phyloP scores from a whole-genome alignment of 2,329 filamentous ascomycete genomes.

The Ophiocordyceps camponoti-leonardi region DNA sequence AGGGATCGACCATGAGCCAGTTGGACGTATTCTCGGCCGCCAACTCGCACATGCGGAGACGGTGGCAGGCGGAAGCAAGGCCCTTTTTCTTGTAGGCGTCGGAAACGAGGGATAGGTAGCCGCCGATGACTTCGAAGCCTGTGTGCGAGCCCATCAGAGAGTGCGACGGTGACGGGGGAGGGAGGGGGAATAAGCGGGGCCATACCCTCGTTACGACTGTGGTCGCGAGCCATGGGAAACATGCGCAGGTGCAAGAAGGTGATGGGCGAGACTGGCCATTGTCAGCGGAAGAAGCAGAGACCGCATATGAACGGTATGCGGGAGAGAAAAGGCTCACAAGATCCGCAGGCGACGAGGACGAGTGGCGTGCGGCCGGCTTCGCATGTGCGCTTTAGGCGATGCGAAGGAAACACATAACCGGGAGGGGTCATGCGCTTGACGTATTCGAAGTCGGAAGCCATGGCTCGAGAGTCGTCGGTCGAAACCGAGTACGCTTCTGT shows the following conservation, averaged over 20 bases:
- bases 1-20: conserved; percentile 68
- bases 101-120: conserved; percentile 27
- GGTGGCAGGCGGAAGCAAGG: conserved; percentile 18
- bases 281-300: neutral
- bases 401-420: conserved; percentile 42
- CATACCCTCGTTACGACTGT: conserved; percentile 34
- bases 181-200: neutral
- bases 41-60: conserved; percentile 63
- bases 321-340: conserved; percentile 21
- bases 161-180: neutral
- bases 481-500: too few relatives aligned
- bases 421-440: conserved; percentile 16
- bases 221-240: conserved; percentile 77
- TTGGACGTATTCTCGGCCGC: conserved; percentile 61
- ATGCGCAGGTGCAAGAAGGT: conserved; percentile 68
- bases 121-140: conserved; percentile 67
- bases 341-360: conserved; percentile 36
- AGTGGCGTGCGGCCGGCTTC: conserved; percentile 12
- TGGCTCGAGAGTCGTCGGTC: neutral
- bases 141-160: neutral
- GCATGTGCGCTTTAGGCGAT: conserved; percentile 36
- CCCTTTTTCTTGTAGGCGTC: conserved; percentile 20
- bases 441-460: conserved; percentile 13
- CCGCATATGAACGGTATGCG: neutral
- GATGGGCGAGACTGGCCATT: conserved; percentile 40